Evolutionary conservation across 441 rosid species (phyloP).

Genomic region (Flueggea neowawraea): DNA sequence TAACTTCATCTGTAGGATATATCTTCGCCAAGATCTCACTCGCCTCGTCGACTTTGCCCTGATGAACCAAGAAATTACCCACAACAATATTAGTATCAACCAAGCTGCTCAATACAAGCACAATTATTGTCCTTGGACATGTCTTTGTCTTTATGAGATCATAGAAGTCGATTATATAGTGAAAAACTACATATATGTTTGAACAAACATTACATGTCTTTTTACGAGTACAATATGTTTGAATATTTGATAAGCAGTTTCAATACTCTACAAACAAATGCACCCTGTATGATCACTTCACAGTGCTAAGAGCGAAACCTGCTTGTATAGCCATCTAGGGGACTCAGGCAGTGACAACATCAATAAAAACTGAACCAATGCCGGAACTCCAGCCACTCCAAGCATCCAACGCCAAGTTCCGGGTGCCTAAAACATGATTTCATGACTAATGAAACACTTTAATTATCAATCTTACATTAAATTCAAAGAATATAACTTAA

Average conservation of each 20-base stretch:
- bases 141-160: neutral
- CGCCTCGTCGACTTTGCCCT: slow-evolving; percentile 54
- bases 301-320: neutral
- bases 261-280: too few relatives aligned
- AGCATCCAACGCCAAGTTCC: slow-evolving; percentile 98
- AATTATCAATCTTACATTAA: too few relatives aligned
- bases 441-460: neutral
- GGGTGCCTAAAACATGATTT: slow-evolving; percentile 31
- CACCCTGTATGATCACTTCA: neutral
- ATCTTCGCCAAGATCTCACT: slow-evolving; percentile 52
- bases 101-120: too few relatives aligned
- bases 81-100: neutral
- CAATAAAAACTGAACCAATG: slow-evolving; percentile 57
- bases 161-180: too few relatives aligned
- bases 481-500: too few relatives aligned
- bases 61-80: neutral
- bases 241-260: too few relatives aligned
- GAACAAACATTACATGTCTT: too few relatives aligned
- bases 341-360: slow-evolving; percentile 83
- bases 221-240: too few relatives aligned
- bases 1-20: slow-evolving; percentile 64
- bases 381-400: slow-evolving; percentile 72
- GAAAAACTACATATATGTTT: too few relatives aligned
- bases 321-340: slow-evolving; percentile 64
- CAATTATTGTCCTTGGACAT: too few relatives aligned